Evolutionary conservation across 2,329 filamentous ascomycete genomes (phyloP), one percentile per base, ranked within the genome.

Genomic region (Aspergillus calidoustus): DNA sequence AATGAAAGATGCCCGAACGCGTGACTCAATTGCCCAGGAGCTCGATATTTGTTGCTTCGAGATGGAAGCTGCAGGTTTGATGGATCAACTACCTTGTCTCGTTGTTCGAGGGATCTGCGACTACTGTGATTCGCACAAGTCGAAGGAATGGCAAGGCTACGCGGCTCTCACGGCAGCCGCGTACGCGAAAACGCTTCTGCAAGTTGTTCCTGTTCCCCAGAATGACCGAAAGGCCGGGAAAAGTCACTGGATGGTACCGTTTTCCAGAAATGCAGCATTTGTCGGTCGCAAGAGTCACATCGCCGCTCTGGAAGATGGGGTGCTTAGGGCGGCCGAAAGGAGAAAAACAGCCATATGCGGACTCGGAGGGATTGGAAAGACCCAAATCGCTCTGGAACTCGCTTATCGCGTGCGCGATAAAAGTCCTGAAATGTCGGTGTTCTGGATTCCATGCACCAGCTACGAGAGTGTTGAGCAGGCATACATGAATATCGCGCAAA

Each of bases 401-500:
- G 65, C 68, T 15, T 67, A 71, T 51, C 64, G 61, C 9, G 38
- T 66, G n/a, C 63, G 51, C 2, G 19, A 50, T 4, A 50, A 11
- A 30, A 7, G 31, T 17, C 47, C 23, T n/a, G 63, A 69, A 3
- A 13, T n/a, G 41, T 73, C 64, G 22, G 59, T 71, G 7, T 73
- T 74, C 55, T 74, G 71, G 71, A 57, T 73, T 23, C 64, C 69
- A 51, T 68, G 68, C 34, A 70, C 66, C 34, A 72, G 61, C 58
- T 47, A 54, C 7, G 63, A 52, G 19, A 59, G 19, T 3, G 48
- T 68, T 31, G 59, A 67, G 22, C 62, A 68, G 34, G 59, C 51
- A 1, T 67, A 49, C 41, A 9, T 61, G 19, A 51, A 38, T 22
- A 66, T n/a, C n/a, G n/a, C n/a, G n/a, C n/a, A n/a, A n/a, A n/a